Evolutionary conservation across 345 rosid genomes (phyloP), one percentile per base, ranked within the genome.

Genomic region (Ceriops tagal): DNA sequence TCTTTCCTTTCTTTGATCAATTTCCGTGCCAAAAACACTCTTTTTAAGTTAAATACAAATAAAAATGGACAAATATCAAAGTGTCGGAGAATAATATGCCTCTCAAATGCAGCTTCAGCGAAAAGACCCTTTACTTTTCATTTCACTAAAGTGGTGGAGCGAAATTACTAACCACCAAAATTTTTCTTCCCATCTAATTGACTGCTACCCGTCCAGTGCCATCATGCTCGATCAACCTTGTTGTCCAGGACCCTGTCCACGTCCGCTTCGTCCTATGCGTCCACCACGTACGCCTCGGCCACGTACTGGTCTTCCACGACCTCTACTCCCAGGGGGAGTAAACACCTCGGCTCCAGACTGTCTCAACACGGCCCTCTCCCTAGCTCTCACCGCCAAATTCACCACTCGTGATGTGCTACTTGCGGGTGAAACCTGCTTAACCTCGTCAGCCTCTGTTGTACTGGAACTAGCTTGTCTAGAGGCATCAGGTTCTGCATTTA

Each of bases 361-460:
- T 80, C 98, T 82, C 59, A 71, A 46, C 78, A 77, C 69, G 24
- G 93, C 83, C 26, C 83, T 75, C 76, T 76, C 82, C 72, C 73
- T 80, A 0, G 93, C 99, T 76, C 92, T 76, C 59, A 81, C 85
- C 34, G 75, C 65, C 56, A 91, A 60, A 78, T 80, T 82, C 57
- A 87, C 82, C 19, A 87, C 22, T 3, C 81, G 83, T 30, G 96
- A 69, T 63, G 80, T 55, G 62, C 75, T 73, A 26, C 81, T 72
- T 34, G 57, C 73, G 27, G 92, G 83, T 11, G 91, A 67, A 5
- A 72, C 80, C 53, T 80, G 86, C 75, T 82, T 87, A 7, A 72
- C 78, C 61, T 86, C 92, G 59, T 83, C 90, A 13, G 81, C 70
- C 35, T 82, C 86, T 1, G 79, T 71, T 35, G 52, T 72, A 68